Evolutionary conservation across 2,329 filamentous ascomycete genomes (phyloP).

Genomic region (Xylaria polymorpha): DNA sequence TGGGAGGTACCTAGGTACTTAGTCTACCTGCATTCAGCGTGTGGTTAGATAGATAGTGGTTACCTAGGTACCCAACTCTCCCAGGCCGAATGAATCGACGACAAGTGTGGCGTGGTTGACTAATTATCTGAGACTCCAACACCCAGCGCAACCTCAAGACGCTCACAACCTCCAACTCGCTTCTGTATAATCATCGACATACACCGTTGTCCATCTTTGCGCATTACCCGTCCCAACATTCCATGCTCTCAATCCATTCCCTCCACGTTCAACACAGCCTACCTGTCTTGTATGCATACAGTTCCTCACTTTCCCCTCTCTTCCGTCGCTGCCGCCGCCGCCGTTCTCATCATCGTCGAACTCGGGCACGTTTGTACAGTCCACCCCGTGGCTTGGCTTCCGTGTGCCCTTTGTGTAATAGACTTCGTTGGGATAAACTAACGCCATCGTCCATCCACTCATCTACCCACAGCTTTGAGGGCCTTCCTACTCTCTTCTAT

Average conservation of each 20-base stretch:
- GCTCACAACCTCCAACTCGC: conserved; percentile 8
- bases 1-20: background rate
- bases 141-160: conserved; percentile 4
- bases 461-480: background rate
- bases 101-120: conserved; percentile 36
- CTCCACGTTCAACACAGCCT: background rate
- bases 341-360: background rate
- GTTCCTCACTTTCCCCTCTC: background rate
- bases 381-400: conserved; percentile 20
- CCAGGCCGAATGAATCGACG: conserved; percentile 34
- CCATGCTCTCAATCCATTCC: background rate
- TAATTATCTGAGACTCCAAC: conserved; percentile 5
- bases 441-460: background rate
- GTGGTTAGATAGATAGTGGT: too few relatives aligned
- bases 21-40: too few relatives aligned
- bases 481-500: background rate
- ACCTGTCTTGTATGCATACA: background rate
- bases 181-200: conserved; percentile 2
- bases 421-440: conserved; percentile 5
- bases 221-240: background rate
- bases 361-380: conserved; percentile 10
- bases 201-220: background rate
- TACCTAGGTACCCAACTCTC: background rate
- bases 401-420: background rate
- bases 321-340: background rate